Conservation (phyloP, 352 stramenopile genomes). For the Phytophthora podocarpi region DNA sequence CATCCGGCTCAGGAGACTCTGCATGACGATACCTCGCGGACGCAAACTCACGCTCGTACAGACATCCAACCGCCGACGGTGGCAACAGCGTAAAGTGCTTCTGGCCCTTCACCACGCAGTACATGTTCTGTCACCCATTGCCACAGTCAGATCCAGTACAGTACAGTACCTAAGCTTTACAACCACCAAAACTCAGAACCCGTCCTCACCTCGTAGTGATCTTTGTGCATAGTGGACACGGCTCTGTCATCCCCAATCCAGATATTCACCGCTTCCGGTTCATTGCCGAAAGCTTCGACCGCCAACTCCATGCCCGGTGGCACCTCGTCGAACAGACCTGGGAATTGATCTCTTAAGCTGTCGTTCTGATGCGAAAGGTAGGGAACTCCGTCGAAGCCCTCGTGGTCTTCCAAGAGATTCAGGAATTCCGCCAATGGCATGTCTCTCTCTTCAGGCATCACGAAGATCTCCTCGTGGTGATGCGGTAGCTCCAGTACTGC, state of each 20-base stretch:
- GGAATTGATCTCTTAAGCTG: slow-evolving; percentile 75
- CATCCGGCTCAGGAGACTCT: slow-evolving; percentile 3
- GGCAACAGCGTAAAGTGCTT: slow-evolving; percentile 95
- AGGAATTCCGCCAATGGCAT: slow-evolving; percentile 75
- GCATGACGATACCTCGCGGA: slow-evolving; percentile 67
- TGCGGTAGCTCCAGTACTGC: slow-evolving; percentile 55
- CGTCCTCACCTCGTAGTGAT: slow-evolving; percentile 94
- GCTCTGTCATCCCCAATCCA: slow-evolving; percentile 97
- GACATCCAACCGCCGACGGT: slow-evolving; percentile 87
- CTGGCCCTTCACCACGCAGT: slow-evolving; percentile 94
- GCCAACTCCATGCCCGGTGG: slow-evolving; percentile 62
- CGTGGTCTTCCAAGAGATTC: slow-evolving; percentile 45
- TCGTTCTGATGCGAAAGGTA: slow-evolving; percentile 90
- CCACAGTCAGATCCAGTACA: neutral
- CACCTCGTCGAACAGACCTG: slow-evolving; percentile 65
- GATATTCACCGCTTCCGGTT: slow-evolving; percentile 94
- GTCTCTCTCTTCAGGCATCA: slow-evolving; percentile 83
- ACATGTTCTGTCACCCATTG: slow-evolving; percentile 93
- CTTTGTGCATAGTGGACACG: slow-evolving; percentile 97
- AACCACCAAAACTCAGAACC: neutral
- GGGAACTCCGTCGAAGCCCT: slow-evolving; percentile 71
- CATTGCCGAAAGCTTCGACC: slow-evolving; percentile 76
- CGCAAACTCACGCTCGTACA: slow-evolving; percentile 85
- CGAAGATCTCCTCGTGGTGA: slow-evolving; percentile 48
- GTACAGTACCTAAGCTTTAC: neutral